These are phyloP conservation scores for Monosporascus sp. DNA, from an alignment of 2,329 filamentous ascomycete genomes.

Conservation along the genomic window DNA sequence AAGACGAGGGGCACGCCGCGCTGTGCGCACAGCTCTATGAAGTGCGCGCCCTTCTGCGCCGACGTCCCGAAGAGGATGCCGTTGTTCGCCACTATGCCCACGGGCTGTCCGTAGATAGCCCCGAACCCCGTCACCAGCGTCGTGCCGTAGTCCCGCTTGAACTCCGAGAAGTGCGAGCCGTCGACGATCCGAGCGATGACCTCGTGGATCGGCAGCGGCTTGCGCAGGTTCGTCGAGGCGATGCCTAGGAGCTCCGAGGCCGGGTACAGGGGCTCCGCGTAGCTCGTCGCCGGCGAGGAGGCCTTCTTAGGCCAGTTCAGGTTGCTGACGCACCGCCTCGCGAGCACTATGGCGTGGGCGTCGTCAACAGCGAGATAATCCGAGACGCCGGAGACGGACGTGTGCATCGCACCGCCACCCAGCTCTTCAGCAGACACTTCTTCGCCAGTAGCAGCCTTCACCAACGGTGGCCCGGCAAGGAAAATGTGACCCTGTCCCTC, in stretches of 20 bases:
- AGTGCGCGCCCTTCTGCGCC: constrained; percentile 90
- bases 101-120: constrained; percentile 79
- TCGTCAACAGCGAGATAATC: constrained; percentile 95
- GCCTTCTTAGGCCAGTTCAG: constrained; percentile 72
- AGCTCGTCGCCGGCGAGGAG: constrained; percentile 35
- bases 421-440: constrained; percentile 86
- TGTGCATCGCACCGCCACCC: constrained; percentile 84
- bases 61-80: constrained; percentile 90
- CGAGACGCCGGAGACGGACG: constrained; percentile 84
- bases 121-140: constrained; percentile 92
- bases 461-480: constrained; percentile 85
- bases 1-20: constrained; percentile 87
- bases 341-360: constrained; percentile 82
- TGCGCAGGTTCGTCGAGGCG: constrained; percentile 82
- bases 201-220: constrained; percentile 79
- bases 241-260: constrained; percentile 79
- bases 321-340: constrained; percentile 77
- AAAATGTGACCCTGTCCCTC: constrained; percentile 96
- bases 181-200: constrained; percentile 92
- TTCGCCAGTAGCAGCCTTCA: constrained; percentile 94
- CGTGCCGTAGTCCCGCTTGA: constrained; percentile 85
- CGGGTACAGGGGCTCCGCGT: constrained; percentile 74
- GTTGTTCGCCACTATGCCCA: constrained; percentile 93
- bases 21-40: constrained; percentile 90
- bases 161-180: constrained; percentile 83